Evolutionary conservation across 1,284 basidiomycete species (phyloP).

Genomic region (Boletus calvinii): DNA sequence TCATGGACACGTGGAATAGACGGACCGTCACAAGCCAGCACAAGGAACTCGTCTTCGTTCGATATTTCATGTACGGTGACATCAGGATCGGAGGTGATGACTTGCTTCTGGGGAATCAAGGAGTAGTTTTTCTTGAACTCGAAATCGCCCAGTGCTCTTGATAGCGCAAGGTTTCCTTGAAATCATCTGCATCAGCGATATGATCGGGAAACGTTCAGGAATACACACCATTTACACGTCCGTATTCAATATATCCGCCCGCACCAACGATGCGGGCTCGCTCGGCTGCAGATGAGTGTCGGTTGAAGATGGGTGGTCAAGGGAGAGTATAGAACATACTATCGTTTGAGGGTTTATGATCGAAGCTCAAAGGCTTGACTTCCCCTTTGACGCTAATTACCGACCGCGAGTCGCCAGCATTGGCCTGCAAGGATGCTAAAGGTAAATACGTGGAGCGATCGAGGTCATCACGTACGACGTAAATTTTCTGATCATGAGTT

Average conservation of each 20-base stretch:
- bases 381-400: constrained; percentile 87
- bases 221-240: constrained; percentile 89
- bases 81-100: constrained; percentile 96
- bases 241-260: constrained; percentile 97
- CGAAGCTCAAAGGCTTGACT: constrained; percentile 86
- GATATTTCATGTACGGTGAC: constrained; percentile 79
- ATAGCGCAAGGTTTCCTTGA: constrained; percentile 92
- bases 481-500: constrained; percentile 77
- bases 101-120: constrained; percentile 85
- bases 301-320: neutral
- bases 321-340: constrained; percentile 44
- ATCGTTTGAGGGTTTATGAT: constrained; percentile 94
- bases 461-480: constrained; percentile 53
- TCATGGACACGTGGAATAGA: neutral
- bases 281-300: constrained; percentile 57
- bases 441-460: neutral
- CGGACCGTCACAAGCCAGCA: constrained; percentile 95
- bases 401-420: constrained; percentile 95
- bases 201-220: neutral
- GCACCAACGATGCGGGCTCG: constrained; percentile 85
- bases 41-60: constrained; percentile 93
- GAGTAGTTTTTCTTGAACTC: constrained; percentile 96
- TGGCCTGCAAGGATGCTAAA: constrained; percentile 61
- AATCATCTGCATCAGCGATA: constrained; percentile 1
- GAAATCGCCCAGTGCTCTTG: constrained; percentile 95